A percentile compares a stretch with the other conserved stretches of the same genome.
These are phyloP conservation scores for Tylopilus sp. DNA, from an alignment of 1,284 basidiomycete genomes.

Conservation along the genomic window DNA sequence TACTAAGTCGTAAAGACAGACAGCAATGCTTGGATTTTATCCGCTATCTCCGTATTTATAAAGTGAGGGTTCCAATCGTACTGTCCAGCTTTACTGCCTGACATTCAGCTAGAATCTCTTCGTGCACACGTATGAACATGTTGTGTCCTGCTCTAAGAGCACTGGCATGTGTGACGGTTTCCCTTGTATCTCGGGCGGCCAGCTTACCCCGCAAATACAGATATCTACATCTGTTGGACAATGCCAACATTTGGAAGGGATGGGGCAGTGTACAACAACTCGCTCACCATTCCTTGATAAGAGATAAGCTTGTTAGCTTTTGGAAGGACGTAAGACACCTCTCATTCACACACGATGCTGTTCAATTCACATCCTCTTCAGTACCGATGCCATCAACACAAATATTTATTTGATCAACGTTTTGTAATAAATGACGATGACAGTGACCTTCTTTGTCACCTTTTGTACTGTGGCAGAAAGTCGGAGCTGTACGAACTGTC, in stretches of 20 bases:
- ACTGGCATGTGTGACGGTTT: slow-evolving; percentile 4
- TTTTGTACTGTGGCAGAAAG: slow-evolving; percentile 23
- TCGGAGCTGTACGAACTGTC: slow-evolving; percentile 16
- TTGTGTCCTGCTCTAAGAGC: slow-evolving; percentile 14
- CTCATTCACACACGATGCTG: background rate
- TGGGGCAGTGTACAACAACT: slow-evolving; percentile 23
- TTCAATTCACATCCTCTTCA: slow-evolving; percentile 8
- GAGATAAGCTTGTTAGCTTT: slow-evolving; percentile 9
- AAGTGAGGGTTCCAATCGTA: slow-evolving; percentile 12
- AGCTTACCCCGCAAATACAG: slow-evolving; percentile 3
- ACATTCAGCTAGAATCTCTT: slow-evolving; percentile 23
- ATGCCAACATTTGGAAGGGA: slow-evolving; percentile 11
- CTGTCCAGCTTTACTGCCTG: background rate
- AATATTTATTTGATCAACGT: background rate
- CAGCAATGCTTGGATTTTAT: slow-evolving; percentile 13
- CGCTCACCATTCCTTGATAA: slow-evolving; percentile 16
- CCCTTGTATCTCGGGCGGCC: background rate
- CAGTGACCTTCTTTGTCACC: slow-evolving; percentile 15
- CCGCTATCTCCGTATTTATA: slow-evolving; percentile 17
- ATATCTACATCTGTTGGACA: slow-evolving; percentile 10
- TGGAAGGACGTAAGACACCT: slow-evolving; percentile 9
- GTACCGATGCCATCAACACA: slow-evolving; percentile 14
- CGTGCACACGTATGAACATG: slow-evolving; percentile 24
- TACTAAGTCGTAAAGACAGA: background rate
- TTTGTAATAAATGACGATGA: slow-evolving; percentile 16